Evolutionary conservation across 495 filamentous ascomycete species (phyloP).

Genomic region (Copromyces sp.): DNA sequence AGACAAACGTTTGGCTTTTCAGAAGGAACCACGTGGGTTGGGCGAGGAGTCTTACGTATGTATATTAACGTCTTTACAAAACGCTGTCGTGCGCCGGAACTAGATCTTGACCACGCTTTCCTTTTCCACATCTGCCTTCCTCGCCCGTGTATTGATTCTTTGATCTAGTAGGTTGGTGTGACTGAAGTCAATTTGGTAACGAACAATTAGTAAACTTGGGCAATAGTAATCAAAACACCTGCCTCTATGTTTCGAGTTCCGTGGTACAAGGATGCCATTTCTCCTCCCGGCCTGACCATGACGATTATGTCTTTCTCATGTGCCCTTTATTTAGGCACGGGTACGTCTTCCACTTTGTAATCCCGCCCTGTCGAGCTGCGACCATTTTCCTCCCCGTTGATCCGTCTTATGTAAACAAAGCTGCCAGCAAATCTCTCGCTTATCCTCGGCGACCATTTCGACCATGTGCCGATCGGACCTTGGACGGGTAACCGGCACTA

Average conservation of each 20-base stretch:
- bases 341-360: background rate
- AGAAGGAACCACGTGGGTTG: conserved; percentile 2
- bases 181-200: background rate
- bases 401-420: background rate
- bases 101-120: background rate
- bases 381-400: background rate
- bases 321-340: background rate
- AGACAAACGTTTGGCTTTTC: background rate
- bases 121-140: background rate
- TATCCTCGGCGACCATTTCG: background rate
- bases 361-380: background rate
- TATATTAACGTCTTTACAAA: conserved; percentile 10
- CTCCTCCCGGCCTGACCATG: background rate
- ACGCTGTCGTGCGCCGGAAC: background rate
- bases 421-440: background rate
- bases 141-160: background rate
- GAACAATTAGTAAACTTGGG: background rate
- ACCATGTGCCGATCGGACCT: background rate
- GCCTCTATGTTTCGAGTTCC: background rate
- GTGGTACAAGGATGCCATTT: background rate
- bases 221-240: background rate
- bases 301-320: background rate
- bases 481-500: background rate
- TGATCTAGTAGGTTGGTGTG: background rate
- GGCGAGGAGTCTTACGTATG: conserved; percentile 20